Evolutionary conservation across 148 eudicot genomes (phyloP).

Genomic region (Amaranthus hypochondriacus): DNA sequence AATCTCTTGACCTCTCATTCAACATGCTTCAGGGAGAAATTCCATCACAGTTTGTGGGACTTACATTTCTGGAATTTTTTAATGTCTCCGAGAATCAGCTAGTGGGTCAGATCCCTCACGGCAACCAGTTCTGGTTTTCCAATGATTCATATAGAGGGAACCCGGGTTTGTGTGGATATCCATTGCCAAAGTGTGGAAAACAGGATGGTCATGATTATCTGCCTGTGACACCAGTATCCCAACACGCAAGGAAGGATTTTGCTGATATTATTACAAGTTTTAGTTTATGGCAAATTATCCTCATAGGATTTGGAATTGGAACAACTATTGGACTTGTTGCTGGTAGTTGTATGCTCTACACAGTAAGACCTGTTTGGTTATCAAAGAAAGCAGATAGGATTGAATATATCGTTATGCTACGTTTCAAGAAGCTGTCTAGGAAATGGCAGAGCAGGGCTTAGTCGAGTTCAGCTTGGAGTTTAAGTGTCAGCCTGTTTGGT

Average conservation of each 20-base stretch:
- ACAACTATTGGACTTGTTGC: neutral
- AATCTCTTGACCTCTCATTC: constrained; percentile 15
- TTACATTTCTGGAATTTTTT: constrained; percentile 10
- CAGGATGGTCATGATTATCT: neutral
- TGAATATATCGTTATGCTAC: neutral
- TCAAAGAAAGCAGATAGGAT: neutral
- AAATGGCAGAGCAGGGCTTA: neutral
- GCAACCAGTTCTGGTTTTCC: neutral
- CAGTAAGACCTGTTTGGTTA: neutral
- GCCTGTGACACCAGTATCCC: too few relatives aligned
- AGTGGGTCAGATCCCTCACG: constrained; percentile 2
- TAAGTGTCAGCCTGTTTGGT: neutral
- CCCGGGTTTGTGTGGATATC: constrained; percentile 1
- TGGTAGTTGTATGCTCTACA: neutral
- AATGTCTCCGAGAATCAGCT: neutral
- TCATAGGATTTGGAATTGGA: constrained; percentile 2
- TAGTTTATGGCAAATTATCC: neutral
- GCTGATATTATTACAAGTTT: neutral
- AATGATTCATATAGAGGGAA: neutral
- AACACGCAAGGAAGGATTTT: neutral
- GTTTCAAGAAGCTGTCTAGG: neutral
- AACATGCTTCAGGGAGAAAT: constrained; percentile 17
- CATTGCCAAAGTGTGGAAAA: constrained; percentile 5
- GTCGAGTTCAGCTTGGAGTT: neutral
- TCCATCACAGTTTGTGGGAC: constrained; percentile 1